Percentiles rank a stretch among this genome's conserved stretches.
These are phyloP conservation scores for Globisporangium recalcitrans DNA, from an alignment of 352 stramenopile species.

Conservation along the genomic window DNA sequence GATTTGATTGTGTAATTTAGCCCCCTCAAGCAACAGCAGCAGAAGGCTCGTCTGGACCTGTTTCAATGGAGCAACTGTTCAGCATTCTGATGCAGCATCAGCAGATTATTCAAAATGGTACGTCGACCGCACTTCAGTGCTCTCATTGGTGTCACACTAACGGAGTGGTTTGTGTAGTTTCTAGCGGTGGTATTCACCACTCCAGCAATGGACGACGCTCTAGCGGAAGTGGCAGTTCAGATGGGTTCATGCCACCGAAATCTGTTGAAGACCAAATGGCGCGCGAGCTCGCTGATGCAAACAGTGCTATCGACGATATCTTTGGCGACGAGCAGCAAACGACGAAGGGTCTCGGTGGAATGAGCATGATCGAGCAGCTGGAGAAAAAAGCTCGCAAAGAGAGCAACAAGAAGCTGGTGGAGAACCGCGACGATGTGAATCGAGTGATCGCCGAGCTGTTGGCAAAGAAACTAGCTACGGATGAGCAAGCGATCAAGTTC, in stretches of 20 bases:
- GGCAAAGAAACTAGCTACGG: conserved; percentile 35
- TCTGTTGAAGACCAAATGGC: conserved; percentile 85
- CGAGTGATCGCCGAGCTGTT: conserved; percentile 48
- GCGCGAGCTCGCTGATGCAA: conserved; percentile 65
- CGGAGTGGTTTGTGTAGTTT: conserved; percentile 26
- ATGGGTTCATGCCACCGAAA: conserved; percentile 19
- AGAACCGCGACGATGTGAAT: conserved; percentile 64
- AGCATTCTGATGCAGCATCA: conserved; percentile 87
- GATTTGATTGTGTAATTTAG: conserved; percentile 19
- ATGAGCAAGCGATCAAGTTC: conserved; percentile 71
- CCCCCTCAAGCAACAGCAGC: conserved; percentile 24
- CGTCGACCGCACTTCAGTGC: not conserved
- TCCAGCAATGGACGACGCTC: conserved; percentile 9
- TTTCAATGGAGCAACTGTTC: conserved; percentile 86
- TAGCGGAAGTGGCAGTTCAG: conserved; percentile 21
- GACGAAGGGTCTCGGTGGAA: conserved; percentile 56
- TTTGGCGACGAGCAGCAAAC: conserved; percentile 78
- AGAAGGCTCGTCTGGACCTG: conserved; percentile 29
- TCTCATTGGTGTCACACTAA: not conserved
- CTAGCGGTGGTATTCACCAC: conserved; percentile 17
- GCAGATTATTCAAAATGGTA: conserved; percentile 83
- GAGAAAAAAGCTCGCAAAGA: conserved; percentile 84
- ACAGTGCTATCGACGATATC: conserved; percentile 79
- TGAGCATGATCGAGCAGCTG: conserved; percentile 86
- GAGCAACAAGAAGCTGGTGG: conserved; percentile 85